phyloP scores from a whole-genome alignment of 1,284 basidiomycete species.

The Laetiporus sulphureus region DNA sequence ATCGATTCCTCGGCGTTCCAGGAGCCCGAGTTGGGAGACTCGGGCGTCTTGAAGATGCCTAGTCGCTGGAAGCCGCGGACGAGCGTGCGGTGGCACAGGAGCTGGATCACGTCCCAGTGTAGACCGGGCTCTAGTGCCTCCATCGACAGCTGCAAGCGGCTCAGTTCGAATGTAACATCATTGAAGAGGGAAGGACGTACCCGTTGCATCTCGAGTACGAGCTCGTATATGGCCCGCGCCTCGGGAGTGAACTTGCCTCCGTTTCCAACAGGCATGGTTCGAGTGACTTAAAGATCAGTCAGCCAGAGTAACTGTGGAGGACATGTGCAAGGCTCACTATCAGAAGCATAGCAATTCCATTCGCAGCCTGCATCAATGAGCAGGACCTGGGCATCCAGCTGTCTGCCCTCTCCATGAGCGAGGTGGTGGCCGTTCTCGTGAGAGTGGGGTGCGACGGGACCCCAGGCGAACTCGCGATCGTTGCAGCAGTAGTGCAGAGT shows the following conservation, averaged over 20 bases:
- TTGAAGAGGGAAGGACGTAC: slow-evolving; percentile 29
- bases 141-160: slow-evolving; percentile 50
- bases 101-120: slow-evolving; percentile 84
- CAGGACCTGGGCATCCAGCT: slow-evolving; percentile 69
- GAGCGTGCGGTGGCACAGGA: slow-evolving; percentile 73
- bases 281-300: slow-evolving; percentile 42
- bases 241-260: slow-evolving; percentile 80
- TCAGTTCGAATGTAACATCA: not conserved
- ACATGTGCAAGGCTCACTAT: slow-evolving; percentile 39
- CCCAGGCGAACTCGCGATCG: slow-evolving; percentile 75
- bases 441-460: slow-evolving; percentile 54
- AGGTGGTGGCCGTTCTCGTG: slow-evolving; percentile 46
- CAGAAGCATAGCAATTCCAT: slow-evolving; percentile 76
- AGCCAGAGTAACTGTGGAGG: not conserved
- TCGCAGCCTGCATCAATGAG: slow-evolving; percentile 92
- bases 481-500: slow-evolving; percentile 90
- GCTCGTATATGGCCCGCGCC: slow-evolving; percentile 73
- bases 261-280: slow-evolving; percentile 86
- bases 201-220: slow-evolving; percentile 86
- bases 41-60: slow-evolving; percentile 71
- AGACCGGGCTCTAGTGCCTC: slow-evolving; percentile 57
- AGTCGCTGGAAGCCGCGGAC: slow-evolving; percentile 76
- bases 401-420: slow-evolving; percentile 31
- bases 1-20: slow-evolving; percentile 63
- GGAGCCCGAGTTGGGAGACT: slow-evolving; percentile 39